Conservation (phyloP, 2,329 filamentous ascomycete genomes). For the Sporothrix globosa region DNA sequence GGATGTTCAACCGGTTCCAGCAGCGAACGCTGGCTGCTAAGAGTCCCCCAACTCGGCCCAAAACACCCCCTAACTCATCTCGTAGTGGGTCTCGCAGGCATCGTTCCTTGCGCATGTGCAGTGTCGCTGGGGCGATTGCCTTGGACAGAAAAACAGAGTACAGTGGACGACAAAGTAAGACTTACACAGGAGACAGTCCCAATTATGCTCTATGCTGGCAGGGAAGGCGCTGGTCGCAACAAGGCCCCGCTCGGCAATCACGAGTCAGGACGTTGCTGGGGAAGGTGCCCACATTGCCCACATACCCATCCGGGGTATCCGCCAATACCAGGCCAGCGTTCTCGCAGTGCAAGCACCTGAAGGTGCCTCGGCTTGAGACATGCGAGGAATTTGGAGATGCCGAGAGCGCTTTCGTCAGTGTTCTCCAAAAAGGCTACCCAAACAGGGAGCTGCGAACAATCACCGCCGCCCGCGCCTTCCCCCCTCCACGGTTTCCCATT, state of each 20-base stretch:
- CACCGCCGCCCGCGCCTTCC: slow-evolving; percentile 24
- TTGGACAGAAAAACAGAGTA: slow-evolving; percentile 5
- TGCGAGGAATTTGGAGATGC: slow-evolving; percentile 30
- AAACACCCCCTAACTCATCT: not conserved
- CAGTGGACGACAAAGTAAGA: not conserved
- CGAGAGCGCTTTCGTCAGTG: slow-evolving; percentile 26
- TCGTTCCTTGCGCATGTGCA: slow-evolving; percentile 23
- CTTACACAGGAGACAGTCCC: too few species aligned
- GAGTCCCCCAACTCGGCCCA: not conserved
- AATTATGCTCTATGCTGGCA: not conserved
- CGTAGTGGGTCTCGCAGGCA: slow-evolving; percentile 21
- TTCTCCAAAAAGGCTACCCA: slow-evolving; percentile 24
- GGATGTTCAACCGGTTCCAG: not conserved
- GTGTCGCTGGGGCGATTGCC: slow-evolving; percentile 13
- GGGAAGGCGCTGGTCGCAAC: slow-evolving; percentile 1
- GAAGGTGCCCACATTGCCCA: slow-evolving; percentile 29
- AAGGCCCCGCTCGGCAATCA: slow-evolving; percentile 36
- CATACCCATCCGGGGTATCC: slow-evolving; percentile 30
- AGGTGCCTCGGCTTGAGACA: slow-evolving; percentile 35
- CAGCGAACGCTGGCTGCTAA: not conserved
- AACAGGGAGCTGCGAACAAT: slow-evolving; percentile 26
- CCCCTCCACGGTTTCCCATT: not conserved
- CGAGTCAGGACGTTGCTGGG: slow-evolving; percentile 32
- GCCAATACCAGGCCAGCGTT: slow-evolving; percentile 29
- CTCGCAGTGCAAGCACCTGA: not conserved